phyloP scores from a whole-genome alignment of 2,329 filamentous ascomycete genomes.

The Parastagonospora avenae region DNA sequence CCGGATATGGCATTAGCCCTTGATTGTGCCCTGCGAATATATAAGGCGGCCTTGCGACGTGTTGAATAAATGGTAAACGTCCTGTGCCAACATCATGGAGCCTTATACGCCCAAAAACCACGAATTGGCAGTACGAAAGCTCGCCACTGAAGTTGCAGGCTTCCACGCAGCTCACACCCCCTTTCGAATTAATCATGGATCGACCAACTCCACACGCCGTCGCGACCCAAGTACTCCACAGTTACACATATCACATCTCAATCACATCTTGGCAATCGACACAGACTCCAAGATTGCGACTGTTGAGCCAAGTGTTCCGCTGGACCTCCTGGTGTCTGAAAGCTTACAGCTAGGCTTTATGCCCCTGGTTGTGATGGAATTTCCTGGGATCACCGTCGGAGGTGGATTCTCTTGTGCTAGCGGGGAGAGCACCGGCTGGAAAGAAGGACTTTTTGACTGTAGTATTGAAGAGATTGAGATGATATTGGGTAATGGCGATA shows the following conservation, averaged over 20 bases:
- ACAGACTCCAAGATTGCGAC: conserved; percentile 56
- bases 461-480: conserved; percentile 65
- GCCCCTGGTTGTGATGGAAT: conserved; percentile 69
- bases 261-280: conserved; percentile 65
- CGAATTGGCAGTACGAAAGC: conserved; percentile 39
- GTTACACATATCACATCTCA: conserved; percentile 67
- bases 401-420: conserved; percentile 68
- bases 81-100: background rate
- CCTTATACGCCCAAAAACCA: conserved; percentile 4
- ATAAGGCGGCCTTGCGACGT: background rate
- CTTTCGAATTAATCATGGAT: conserved; percentile 60
- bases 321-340: conserved; percentile 63
- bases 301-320: conserved; percentile 69
- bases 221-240: conserved; percentile 7
- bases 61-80: background rate
- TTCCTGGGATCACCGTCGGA: conserved; percentile 69
- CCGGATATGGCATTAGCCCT: background rate
- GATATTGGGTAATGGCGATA: conserved; percentile 63
- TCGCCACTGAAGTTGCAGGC: conserved; percentile 48
- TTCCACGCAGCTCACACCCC: conserved; percentile 49
- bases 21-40: background rate
- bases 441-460: conserved; percentile 66
- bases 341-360: conserved; percentile 59
- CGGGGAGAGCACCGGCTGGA: conserved; percentile 69
- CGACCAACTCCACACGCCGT: conserved; percentile 59